Percentiles rank a stretch among this genome's conserved stretches.
Conservation (phyloP, 306 rosid genomes). For the Heteromeles arbutifolia region DNA sequence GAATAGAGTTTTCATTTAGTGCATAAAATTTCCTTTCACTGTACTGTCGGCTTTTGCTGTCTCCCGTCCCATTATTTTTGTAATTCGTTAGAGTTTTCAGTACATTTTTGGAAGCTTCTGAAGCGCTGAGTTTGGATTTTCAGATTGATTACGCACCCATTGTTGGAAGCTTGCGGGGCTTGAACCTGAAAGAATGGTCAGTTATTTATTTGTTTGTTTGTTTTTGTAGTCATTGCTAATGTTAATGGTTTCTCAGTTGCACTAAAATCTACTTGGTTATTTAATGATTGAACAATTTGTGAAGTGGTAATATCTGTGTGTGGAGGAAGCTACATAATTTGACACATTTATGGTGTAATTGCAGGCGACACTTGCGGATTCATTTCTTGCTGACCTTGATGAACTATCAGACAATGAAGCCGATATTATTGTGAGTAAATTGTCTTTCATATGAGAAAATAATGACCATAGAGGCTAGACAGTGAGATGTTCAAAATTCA, state of each 20-base stretch:
- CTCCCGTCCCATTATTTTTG: not conserved
- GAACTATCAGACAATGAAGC: conserved; percentile 93
- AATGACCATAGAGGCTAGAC: not conserved
- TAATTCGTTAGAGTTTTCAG: not conserved
- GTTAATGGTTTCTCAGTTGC: not conserved
- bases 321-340: not conserved
- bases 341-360: conserved; percentile 12
- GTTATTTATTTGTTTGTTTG: not conserved
- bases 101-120: not conserved
- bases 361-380: conserved; percentile 94
- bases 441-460: not conserved
- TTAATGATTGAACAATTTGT: not conserved
- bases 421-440: conserved; percentile 44
- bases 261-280: too few species aligned
- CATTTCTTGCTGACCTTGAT: conserved; percentile 93
- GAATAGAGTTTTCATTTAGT: not conserved
- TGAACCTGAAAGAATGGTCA: conserved; percentile 18
- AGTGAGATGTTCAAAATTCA: not conserved
- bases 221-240: not conserved
- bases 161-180: not conserved
- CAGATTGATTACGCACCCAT: not conserved
- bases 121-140: not conserved
- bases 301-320: not conserved
- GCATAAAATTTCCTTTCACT: not conserved
- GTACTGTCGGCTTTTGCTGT: not conserved